Percentiles rank a stretch among this genome's conserved stretches.
Conservation (phyloP, 148 eudicot genomes). For the Chenopodium suecicum region DNA sequence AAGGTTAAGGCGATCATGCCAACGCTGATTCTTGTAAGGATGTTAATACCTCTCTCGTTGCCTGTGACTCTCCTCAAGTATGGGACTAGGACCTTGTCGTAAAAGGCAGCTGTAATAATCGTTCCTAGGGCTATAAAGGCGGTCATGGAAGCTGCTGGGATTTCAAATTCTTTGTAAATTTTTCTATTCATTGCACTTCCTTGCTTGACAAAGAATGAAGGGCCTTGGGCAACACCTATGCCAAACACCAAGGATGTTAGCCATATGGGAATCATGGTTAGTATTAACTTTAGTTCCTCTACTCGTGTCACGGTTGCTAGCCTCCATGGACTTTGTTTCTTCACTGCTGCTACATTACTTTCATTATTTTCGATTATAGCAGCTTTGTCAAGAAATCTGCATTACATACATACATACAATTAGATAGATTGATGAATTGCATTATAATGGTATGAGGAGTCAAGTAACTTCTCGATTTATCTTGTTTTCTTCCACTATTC, state of each 20-base stretch:
- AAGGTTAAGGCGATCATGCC: constrained; percentile 48
- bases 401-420: background rate
- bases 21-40: constrained; percentile 52
- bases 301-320: constrained; percentile 58
- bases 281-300: constrained; percentile 60
- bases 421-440: no score
- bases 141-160: constrained; percentile 54
- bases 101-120: constrained; percentile 33
- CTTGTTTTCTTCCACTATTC: no score
- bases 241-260: constrained; percentile 50
- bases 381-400: constrained; percentile 28
- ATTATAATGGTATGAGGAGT: no score
- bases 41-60: constrained; percentile 49
- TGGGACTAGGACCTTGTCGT: constrained; percentile 52
- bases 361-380: constrained; percentile 39
- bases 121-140: constrained; percentile 37
- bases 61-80: constrained; percentile 38
- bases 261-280: constrained; percentile 60
- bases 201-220: constrained; percentile 69
- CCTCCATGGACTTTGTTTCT: constrained; percentile 48
- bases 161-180: constrained; percentile 27
- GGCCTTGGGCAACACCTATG: constrained; percentile 41
- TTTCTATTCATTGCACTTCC: constrained; percentile 36
- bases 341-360: background rate
- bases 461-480: no score